These are phyloP conservation scores for Fusarium acutatum DNA, from an alignment of 2,329 filamentous ascomycete species.

Conservation along the genomic window DNA sequence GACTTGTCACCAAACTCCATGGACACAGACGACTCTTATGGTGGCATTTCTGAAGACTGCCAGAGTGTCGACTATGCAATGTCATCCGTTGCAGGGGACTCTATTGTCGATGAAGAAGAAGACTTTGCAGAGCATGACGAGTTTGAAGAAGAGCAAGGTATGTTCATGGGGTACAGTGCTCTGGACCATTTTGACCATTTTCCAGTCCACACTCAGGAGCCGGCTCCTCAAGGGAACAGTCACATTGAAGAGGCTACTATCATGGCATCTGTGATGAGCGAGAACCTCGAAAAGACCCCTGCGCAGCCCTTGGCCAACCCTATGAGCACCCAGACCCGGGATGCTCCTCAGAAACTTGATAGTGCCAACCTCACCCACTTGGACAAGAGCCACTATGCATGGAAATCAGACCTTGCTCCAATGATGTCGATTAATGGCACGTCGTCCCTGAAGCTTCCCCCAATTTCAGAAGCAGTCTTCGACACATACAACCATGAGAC, in stretches of 20 bases:
- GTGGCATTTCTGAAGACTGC: conserved; percentile 2
- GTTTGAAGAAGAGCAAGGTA: conserved; percentile 31
- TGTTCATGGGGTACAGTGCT: neutral
- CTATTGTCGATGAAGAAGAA: conserved; percentile 5
- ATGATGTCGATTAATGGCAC: neutral
- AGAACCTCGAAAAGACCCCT: neutral
- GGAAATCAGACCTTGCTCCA: conserved; percentile 7
- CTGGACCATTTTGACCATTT: conserved; percentile 12
- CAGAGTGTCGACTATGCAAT: neutral
- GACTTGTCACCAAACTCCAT: conserved; percentile 21
- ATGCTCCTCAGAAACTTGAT: neutral
- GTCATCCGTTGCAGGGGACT: neutral
- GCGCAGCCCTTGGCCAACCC: neutral
- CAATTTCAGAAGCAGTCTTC: conserved; percentile 27
- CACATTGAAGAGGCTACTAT: neutral
- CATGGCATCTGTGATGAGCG: neutral
- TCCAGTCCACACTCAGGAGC: conserved; percentile 1
- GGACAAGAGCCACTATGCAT: neutral
- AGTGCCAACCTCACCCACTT: neutral
- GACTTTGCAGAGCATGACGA: conserved; percentile 37
- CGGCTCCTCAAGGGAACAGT: neutral
- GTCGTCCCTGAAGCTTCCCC: conserved; percentile 21
- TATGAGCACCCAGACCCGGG: neutral
- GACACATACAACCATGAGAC: neutral
- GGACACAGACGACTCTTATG: conserved; percentile 25